phyloP scores from a whole-genome alignment of 1,284 basidiomycete species.

The Cerrena zonata region DNA sequence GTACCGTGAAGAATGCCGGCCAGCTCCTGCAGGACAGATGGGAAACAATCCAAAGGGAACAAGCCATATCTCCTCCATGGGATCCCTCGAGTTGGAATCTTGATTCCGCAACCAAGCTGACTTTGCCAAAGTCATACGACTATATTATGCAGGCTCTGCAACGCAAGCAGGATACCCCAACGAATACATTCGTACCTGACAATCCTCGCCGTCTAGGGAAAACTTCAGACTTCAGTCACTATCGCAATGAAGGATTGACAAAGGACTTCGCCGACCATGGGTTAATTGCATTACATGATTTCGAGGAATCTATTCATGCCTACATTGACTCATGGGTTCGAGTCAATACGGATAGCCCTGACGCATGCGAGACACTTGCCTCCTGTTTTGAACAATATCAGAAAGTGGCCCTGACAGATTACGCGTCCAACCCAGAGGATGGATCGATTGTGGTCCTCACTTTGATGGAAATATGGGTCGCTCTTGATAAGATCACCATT shows the following conservation, averaged over 20 bases:
- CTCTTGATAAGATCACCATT: slow-evolving; percentile 36
- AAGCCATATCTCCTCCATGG: background rate
- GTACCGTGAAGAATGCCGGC: background rate
- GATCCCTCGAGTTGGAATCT: background rate
- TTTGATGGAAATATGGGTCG: background rate
- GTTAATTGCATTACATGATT: background rate
- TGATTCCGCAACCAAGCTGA: background rate
- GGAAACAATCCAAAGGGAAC: background rate
- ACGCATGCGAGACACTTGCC: background rate
- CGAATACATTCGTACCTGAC: background rate
- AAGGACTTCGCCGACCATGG: background rate
- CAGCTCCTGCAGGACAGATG: background rate
- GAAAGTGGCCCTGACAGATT: slow-evolving; percentile 10
- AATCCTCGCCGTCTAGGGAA: background rate
- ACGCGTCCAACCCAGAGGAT: slow-evolving; percentile 35
- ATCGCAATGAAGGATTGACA: background rate
- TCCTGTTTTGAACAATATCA: background rate
- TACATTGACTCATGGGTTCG: background rate
- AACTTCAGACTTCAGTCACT: background rate
- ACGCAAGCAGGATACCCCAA: background rate
- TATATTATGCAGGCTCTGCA: background rate
- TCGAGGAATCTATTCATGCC: background rate
- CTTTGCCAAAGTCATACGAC: background rate
- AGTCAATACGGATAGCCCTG: background rate
- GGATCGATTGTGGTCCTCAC: slow-evolving; percentile 40